These are phyloP conservation scores for Shiraia bambusicola DNA, from an alignment of 2,329 filamentous ascomycete species.

Conservation along the genomic window DNA sequence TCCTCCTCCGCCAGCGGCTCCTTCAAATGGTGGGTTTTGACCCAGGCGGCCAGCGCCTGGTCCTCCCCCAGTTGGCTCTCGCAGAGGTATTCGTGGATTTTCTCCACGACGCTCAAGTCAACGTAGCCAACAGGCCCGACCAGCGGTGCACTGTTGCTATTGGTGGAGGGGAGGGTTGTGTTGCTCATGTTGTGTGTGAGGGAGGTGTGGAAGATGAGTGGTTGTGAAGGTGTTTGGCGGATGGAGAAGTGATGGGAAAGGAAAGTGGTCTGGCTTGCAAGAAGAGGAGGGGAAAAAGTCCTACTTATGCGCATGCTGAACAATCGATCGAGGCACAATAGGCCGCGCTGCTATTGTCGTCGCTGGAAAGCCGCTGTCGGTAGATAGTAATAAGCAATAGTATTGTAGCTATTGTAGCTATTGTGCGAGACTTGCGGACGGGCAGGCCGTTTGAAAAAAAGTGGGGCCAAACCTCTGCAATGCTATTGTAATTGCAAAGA, in stretches of 20 bases:
- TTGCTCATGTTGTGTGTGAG: slow-evolving; percentile 9
- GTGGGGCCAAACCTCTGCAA: too few relatives aligned
- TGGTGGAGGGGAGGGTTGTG: slow-evolving; percentile 4
- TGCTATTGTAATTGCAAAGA: too few relatives aligned
- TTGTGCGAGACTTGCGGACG: too few relatives aligned
- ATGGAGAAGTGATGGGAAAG: neutral
- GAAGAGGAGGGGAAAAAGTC: neutral
- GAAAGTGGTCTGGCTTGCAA: neutral
- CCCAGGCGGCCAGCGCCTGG: slow-evolving; percentile 21
- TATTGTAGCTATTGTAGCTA: too few relatives aligned
- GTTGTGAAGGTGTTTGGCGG: neutral
- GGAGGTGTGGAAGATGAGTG: neutral
- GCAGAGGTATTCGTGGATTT: slow-evolving; percentile 23
- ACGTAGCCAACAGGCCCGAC: slow-evolving; percentile 15
- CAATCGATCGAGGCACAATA: too few relatives aligned
- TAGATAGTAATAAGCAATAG: too few relatives aligned
- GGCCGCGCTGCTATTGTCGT: too few relatives aligned
- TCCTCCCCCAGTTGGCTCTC: slow-evolving; percentile 26
- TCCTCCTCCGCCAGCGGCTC: slow-evolving; percentile 10
- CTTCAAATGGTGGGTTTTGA: slow-evolving; percentile 25
- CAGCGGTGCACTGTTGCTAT: slow-evolving; percentile 2
- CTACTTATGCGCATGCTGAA: too few relatives aligned
- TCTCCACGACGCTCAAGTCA: slow-evolving; percentile 22
- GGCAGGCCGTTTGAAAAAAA: too few relatives aligned
- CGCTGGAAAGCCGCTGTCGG: too few relatives aligned